A percentile compares a stretch with the other conserved stretches of the same genome.
These are phyloP conservation scores for Hemileccinum impolitum DNA, from an alignment of 768 basidiomycete genomes.

Conservation along the genomic window DNA sequence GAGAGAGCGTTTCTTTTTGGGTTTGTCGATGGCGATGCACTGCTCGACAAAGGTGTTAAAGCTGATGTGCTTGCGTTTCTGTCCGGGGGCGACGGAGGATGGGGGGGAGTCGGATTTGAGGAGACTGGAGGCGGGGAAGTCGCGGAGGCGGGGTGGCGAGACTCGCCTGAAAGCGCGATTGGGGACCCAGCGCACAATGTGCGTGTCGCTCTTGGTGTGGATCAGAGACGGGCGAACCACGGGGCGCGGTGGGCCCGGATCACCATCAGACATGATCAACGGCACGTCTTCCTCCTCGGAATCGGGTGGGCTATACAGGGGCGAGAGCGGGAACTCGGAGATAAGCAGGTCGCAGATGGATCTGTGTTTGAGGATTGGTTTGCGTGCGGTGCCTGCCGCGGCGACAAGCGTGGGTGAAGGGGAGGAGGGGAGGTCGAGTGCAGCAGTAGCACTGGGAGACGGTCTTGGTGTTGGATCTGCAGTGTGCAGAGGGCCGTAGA, in stretches of 20 bases:
- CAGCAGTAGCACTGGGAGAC: slow-evolving; percentile 35
- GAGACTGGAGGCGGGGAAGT: slow-evolving; percentile 8
- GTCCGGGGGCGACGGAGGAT: slow-evolving; percentile 15
- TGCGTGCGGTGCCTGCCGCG: slow-evolving; percentile 36
- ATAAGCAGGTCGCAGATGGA: slow-evolving; percentile 88
- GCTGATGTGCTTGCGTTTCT: slow-evolving; percentile 84
- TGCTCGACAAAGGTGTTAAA: slow-evolving; percentile 99
- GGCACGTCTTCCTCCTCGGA: slow-evolving; percentile 43
- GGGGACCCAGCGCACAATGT: slow-evolving; percentile 58
- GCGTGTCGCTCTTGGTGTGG: slow-evolving; percentile 88
- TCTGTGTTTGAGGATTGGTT: slow-evolving; percentile 95
- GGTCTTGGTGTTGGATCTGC: slow-evolving; percentile 67
- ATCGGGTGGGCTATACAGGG: slow-evolving; percentile 58
- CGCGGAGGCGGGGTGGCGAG: slow-evolving; percentile 63
- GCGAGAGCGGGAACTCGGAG: slow-evolving; percentile 61
- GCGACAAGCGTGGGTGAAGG: slow-evolving; percentile 28
- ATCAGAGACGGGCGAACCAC: slow-evolving; percentile 51
- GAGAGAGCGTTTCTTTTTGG: slow-evolving; percentile 34
- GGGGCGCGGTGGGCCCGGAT: slow-evolving; percentile 1
- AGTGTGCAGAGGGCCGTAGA: slow-evolving; percentile 95
- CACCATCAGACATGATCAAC: slow-evolving; percentile 21
- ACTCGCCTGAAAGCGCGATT: slow-evolving; percentile 51
- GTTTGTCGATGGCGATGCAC: slow-evolving; percentile 86
- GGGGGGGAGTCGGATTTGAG: slow-evolving; percentile 20
- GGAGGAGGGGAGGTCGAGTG: slow-evolving; percentile 34